Base-by-base conservation (phyloP, 768 basidiomycete species). In the Rhodosporidiobolus odoratus region DNA sequence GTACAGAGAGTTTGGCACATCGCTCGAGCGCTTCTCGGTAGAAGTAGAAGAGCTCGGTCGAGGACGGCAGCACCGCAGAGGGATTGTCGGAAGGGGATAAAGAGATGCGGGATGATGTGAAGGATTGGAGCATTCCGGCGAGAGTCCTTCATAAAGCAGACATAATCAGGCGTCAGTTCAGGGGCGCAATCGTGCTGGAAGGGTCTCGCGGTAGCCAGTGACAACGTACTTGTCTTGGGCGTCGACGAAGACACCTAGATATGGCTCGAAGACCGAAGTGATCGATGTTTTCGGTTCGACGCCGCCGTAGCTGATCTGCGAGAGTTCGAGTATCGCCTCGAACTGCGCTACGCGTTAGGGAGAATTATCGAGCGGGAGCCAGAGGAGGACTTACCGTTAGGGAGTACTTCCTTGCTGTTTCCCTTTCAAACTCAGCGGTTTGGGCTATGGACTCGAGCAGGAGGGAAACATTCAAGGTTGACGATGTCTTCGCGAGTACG, bases 41-140 rank as follows among this genome's bases (percentile, higher is more conserved):
- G 80, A 96, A 92, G 79, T 94, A 96, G 82, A 98, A 99, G 25
- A 99, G 81, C 75, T 98, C 94, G 1, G 94, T 97, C 1, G 94
- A 97, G 0, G 91, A 93, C 0, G 92, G 90, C 13, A 98, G 84
- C 1, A 98, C 91, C 4, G 85, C 82, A 81, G 34, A 82, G 80
- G 34, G 69, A 37, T 74, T 66, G 66, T 71, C 71, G 34, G 69
- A 66, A 3, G 74, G 74, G 0, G 69, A 71, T 56, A 66, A 62
- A 30, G 72, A 73, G 38, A 71, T 62, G 32, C 68, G 68, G 13
- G 72, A 68, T 5, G 75, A 68, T 38, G 92, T 86, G 77, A 94
- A 90, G 25, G 87, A 85, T 7, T 89, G 86, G 38, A 98, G 83
- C 90, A 98, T 95, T 74, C 95, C 94, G 2, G 89, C 81, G 27